Evolutionary conservation across 208 protist species (phyloP), one percentile per base, ranked within the genome.

Genomic region (Trypanosoma grayi): DNA sequence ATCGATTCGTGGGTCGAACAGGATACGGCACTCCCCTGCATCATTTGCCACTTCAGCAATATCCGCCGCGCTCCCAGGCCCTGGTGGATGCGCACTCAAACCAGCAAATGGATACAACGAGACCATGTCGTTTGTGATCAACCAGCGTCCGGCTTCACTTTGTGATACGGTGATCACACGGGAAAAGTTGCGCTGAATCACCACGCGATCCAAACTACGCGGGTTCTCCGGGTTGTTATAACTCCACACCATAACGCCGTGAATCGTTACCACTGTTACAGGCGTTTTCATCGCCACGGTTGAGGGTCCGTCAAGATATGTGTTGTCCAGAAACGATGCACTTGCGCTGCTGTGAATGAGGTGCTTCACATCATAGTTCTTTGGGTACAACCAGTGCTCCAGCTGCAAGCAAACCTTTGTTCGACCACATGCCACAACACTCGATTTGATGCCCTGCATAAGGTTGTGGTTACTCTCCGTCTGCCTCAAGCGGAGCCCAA

Each of bases 401-500:
- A 95, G 74, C 57, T 87, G 80, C 11, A 77, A 73, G 60, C 89
- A 93, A 5, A 95, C 89, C 58, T 82, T 83, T 20, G 81, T 87
- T 27, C 86, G 79, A n/a, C 89, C 89, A 14, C 60, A 73, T 10
- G 86, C 83, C 27, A 93, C 82, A 28, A 77, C 76, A 18, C 69
- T 74, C 27, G 79, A 68, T 68, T 85, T 85, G 18, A 66, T 55
- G 31, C 84, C 85, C 3, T 81, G 50, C 18, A 90, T 39, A 10
- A 95, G 34, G 62, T 95, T 95, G 76, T 93, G 89, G 60, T 92
- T 89, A 55, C 77, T 78, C 48, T 93, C 89, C 18, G 65, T 86
- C 62, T 95, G 86, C 18, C 85, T 87, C 52, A 93, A 67, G 25
- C 80, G 78, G 14, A 92, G 65, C 3, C 72, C 77, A 3, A 93